Base-by-base conservation (phyloP, 345 rosid genomes). In the Alliaria petiolata region DNA sequence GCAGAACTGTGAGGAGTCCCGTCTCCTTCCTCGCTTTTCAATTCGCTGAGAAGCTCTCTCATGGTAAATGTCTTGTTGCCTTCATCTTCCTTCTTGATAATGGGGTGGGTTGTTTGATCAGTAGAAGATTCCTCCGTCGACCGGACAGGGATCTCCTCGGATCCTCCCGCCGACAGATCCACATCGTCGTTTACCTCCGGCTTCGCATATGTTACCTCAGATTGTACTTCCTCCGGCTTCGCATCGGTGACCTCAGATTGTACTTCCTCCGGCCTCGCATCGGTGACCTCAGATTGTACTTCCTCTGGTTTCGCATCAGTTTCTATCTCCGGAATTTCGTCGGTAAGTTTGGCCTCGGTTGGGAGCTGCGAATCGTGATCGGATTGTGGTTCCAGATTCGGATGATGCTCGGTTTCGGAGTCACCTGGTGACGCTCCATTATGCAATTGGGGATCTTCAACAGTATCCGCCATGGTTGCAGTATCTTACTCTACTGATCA, bases 61-160 rank as follows among this genome's bases (percentile, higher is more conserved):
- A 89, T 89, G 25, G 98, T 91, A 80, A 93, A 91, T 6, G 96
- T 83, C 51, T 86, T 84, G 78, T 61, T 86, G 0, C 90, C 97
- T 65, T 86, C 84, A 45, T 82, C 87, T 34, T 82, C 87, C 49
- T 82, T 89, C 52, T 70, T 71, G 12, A 81, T 79, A 66, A 69
- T 79, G 47, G 79, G 74, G 6, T 50, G 71, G 44, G 78, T 52
- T 8, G 47, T 57, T 49, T 69, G 78, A 33, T 68, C 81, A 56
- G 52, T 45, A 14, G 80, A 44, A 65, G 76, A 65, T 64, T 50
- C 55, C 51, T 62, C 82, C 44, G 34, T 77, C 8, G 79, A 19
- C 6, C 55, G 78, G 75, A 71, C 79, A 85, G 77, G 31, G 35
- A 46, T 78, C 72, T 80, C 80, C 47, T 30, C 70, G 6, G 79